Percentiles rank a stretch among this genome's conserved stretches.
These are phyloP conservation scores for Ceratocystis variospora DNA, from an alignment of 2,329 filamentous ascomycete genomes.

Conservation along the genomic window DNA sequence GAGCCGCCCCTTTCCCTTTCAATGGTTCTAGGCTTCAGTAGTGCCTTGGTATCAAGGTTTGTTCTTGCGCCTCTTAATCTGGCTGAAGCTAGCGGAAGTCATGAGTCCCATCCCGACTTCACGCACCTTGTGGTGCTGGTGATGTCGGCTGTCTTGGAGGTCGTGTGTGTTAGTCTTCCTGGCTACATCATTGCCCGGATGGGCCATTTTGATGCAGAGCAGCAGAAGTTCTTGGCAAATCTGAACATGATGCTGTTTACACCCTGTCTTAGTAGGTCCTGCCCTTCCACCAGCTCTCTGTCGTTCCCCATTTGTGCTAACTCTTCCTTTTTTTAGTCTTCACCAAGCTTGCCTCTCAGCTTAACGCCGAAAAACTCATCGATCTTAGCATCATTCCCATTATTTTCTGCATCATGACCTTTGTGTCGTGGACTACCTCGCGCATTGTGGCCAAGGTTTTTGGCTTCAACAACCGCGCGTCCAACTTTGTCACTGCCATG, in stretches of 20 bases:
- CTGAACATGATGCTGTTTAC: slow-evolving; percentile 95
- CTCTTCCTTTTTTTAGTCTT: slow-evolving; percentile 45
- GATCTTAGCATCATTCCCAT: slow-evolving; percentile 90
- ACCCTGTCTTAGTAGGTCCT: slow-evolving; percentile 70
- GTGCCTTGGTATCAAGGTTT: neutral
- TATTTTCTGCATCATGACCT: slow-evolving; percentile 79
- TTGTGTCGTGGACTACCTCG: slow-evolving; percentile 72
- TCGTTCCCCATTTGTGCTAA: neutral
- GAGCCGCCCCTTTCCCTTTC: neutral
- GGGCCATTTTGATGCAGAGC: slow-evolving; percentile 88
- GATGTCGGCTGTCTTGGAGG: slow-evolving; percentile 87
- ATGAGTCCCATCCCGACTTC: slow-evolving; percentile 50
- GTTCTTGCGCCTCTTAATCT: neutral
- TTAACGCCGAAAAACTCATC: slow-evolving; percentile 77
- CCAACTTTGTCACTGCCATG: slow-evolving; percentile 96
- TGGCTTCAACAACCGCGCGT: slow-evolving; percentile 67
- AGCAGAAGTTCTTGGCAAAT: slow-evolving; percentile 93
- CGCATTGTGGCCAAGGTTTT: slow-evolving; percentile 57
- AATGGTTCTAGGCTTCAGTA: neutral
- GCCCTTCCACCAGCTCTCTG: neutral
- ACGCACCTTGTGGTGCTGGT: slow-evolving; percentile 64
- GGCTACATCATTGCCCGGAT: slow-evolving; percentile 83
- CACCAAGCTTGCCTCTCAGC: slow-evolving; percentile 86
- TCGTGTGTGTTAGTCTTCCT: slow-evolving; percentile 85
- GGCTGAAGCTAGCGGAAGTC: slow-evolving; percentile 20